A percentile compares a stretch with the other conserved stretches of the same genome.
These are phyloP conservation scores for Pseudogymnoascus verrucosus DNA, from an alignment of 2,329 filamentous ascomycete genomes.

Conservation along the genomic window DNA sequence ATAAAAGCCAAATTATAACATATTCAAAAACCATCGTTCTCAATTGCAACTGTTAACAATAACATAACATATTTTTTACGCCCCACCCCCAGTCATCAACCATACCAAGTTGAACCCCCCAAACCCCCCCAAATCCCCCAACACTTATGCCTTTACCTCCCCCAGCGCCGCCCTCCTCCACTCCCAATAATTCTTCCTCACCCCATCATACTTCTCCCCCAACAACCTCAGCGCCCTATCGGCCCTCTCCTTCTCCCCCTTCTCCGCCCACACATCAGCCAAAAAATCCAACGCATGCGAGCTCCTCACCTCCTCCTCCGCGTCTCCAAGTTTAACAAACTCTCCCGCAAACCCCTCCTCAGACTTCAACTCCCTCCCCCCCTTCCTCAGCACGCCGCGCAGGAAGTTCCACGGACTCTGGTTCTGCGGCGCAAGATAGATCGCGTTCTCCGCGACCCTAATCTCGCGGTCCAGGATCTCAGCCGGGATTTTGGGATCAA, in stretches of 20 bases:
- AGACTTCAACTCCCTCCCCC: conserved; percentile 41
- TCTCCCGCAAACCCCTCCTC: conserved; percentile 42
- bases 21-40: too few relatives aligned
- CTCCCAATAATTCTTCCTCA: conserved; percentile 88
- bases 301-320: conserved; percentile 46
- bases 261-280: conserved; percentile 54
- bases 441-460: conserved; percentile 63
- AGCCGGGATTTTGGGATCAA: conserved; percentile 49
- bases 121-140: too few relatives aligned
- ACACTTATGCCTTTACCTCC: too few relatives aligned
- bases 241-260: conserved; percentile 53
- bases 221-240: conserved; percentile 63
- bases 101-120: too few relatives aligned
- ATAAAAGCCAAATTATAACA: too few relatives aligned
- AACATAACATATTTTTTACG: too few relatives aligned
- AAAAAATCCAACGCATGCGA: conserved; percentile 64
- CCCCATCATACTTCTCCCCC: conserved; percentile 80
- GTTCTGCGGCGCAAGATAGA: conserved; percentile 80
- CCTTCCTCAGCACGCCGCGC: conserved; percentile 63
- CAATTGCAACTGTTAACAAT: too few relatives aligned
- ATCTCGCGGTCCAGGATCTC: conserved; percentile 67
- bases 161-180: conserved; percentile 43
- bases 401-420: conserved; percentile 93
- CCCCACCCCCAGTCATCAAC: too few relatives aligned
- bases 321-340: conserved; percentile 42